Base-by-base conservation (phyloP, 75 land plant genomes). In the Pinus tabuliformis region DNA sequence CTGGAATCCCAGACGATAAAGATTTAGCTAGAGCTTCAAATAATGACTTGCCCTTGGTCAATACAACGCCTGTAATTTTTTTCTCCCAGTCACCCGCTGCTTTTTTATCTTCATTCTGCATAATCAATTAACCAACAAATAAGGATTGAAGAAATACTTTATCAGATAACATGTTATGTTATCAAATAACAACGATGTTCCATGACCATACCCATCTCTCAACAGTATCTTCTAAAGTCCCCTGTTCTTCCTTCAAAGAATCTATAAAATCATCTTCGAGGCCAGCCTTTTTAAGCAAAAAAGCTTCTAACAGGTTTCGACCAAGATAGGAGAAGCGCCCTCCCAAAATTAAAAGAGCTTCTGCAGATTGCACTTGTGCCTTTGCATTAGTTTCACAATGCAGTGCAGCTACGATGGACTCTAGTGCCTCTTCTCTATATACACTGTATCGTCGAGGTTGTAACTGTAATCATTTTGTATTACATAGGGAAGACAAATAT, bases 361-460 rank as follows among this genome's bases (percentile, higher is more conserved):
- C 83, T 58, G 79, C 77, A 77, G 86, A 76, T 63, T 75, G 77
- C 24, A 75, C 54, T 66, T 77, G 81, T 33, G 82, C 73, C 56
- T 77, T 82, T 57, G 17, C 66, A 64, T 84, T 66, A 0, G 56
- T 73, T 77, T 85, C 73, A 33, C 37, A 58, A 13, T 83, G 74
- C 18, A 86, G 82, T 49, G 86, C 82, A 28, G 45, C 58, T 72
- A 75, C 33, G 57, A 89, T 76, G 59, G 86, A 77, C 39, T 80
- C 84, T 30, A 89, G 60, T 21, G 91, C 86, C 68, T 84, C 88
- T 72, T 86, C 83, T 76, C 78, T 81, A 62, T 79, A 86, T 45
- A 83, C 65, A 72, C 80, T 83, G 56, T 72, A 54, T 45, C 70
- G 72, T 15, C 58, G 75, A 16, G 80, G 78, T 70, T 80, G 82